These are phyloP conservation scores for Balakata baccata DNA, from an alignment of 345 rosid genomes.

Conservation along the genomic window DNA sequence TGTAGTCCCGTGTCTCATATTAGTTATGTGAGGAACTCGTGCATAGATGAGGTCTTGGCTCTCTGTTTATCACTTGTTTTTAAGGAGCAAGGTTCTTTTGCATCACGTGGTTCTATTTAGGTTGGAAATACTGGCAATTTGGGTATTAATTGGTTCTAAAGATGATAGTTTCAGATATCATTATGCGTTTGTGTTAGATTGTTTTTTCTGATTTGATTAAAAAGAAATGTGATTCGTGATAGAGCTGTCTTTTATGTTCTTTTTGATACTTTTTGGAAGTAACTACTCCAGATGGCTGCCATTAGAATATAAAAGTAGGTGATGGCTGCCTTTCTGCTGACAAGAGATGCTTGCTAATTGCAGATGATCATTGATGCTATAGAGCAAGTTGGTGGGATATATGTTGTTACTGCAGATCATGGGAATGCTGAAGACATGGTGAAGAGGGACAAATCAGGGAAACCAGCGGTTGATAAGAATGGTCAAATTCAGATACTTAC, in stretches of 20 bases:
- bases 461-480: slow-evolving; percentile 59
- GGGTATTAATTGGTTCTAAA: not conserved
- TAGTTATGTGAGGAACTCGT: not conserved
- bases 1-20: not conserved
- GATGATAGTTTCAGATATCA: not conserved
- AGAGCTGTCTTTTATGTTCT: too few species aligned
- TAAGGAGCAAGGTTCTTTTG: not conserved
- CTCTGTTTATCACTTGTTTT: not conserved
- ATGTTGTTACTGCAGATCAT: slow-evolving; percentile 92
- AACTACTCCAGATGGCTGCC: not conserved
- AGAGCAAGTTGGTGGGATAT: slow-evolving; percentile 85
- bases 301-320: not conserved
- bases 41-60: not conserved
- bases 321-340: not conserved
- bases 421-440: slow-evolving; percentile 99
- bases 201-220: too few species aligned
- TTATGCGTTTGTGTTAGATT: too few species aligned
- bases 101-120: not conserved
- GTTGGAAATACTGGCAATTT: not conserved
- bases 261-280: not conserved
- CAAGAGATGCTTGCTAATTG: slow-evolving; percentile 14
- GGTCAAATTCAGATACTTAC: slow-evolving; percentile 88
- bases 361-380: slow-evolving; percentile 87
- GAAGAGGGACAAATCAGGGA: slow-evolving; percentile 77
- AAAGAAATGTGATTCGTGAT: too few species aligned